A percentile compares a stretch with the other conserved stretches of the same genome.
Conservation (phyloP, 257 asterid species). For the Avicennia marina region DNA sequence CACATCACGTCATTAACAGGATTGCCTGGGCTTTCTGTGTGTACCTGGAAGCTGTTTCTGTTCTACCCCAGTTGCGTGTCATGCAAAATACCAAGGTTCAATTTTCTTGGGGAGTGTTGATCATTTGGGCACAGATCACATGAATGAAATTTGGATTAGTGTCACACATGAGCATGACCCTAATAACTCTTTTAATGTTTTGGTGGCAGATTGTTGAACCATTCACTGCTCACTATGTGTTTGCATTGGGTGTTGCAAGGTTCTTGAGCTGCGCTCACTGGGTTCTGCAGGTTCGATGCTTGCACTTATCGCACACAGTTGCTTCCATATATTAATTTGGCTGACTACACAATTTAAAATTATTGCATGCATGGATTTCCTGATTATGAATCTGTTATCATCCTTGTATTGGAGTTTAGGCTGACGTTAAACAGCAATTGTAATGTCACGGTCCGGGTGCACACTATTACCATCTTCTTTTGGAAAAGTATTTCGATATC, state of each 20-base stretch:
- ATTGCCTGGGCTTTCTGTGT: constrained; percentile 78
- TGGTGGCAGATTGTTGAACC: constrained; percentile 66
- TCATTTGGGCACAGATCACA: background rate
- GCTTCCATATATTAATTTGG: background rate
- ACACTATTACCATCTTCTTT: no score
- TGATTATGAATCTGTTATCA: constrained; percentile 1
- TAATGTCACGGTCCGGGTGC: no score
- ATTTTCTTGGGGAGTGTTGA: constrained; percentile 3
- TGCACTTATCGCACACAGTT: constrained; percentile 2
- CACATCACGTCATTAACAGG: constrained; percentile 56
- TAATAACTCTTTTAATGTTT: constrained; percentile 5
- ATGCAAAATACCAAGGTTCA: constrained; percentile 73
- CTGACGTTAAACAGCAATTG: no score
- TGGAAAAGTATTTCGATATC: no score
- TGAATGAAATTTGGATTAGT: constrained; percentile 4
- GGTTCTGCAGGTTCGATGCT: constrained; percentile 67
- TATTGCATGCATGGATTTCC: background rate
- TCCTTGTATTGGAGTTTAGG: no score
- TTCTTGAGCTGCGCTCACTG: constrained; percentile 79
- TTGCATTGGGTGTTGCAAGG: constrained; percentile 78
- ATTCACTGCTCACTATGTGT: constrained; percentile 70
- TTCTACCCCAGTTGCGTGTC: constrained; percentile 66
- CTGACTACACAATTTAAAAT: background rate
- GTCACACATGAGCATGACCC: background rate
- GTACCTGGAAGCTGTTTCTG: constrained; percentile 73